phyloP scores from a whole-genome alignment of 2,329 filamentous ascomycete genomes.

The Penicillium sp. region DNA sequence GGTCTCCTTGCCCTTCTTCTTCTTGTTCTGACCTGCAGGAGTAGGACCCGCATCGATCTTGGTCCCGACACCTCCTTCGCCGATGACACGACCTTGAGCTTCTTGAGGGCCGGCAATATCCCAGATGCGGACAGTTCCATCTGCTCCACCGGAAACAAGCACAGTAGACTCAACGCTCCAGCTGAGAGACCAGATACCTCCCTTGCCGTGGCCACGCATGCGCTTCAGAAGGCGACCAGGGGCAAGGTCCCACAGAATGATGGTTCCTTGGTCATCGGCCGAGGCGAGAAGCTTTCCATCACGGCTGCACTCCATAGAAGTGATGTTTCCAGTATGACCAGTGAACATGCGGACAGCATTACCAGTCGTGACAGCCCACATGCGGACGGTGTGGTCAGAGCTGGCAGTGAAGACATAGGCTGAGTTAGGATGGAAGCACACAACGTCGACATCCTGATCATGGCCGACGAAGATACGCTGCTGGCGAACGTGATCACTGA shows the following conservation, averaged over 20 bases:
- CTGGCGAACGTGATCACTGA: conserved; percentile 87
- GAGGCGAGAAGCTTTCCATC: conserved; percentile 90
- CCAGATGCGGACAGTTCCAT: conserved; percentile 92
- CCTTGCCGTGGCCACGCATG: conserved; percentile 89
- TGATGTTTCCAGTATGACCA: conserved; percentile 86
- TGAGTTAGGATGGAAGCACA: conserved; percentile 94
- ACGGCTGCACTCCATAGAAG: conserved; percentile 78
- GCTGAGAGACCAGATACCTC: conserved; percentile 88
- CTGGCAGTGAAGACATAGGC: conserved; percentile 92
- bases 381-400: conserved; percentile 88
- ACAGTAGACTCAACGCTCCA: conserved; percentile 93
- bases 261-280: conserved; percentile 83
- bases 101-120: conserved; percentile 74
- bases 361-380: conserved; percentile 93
- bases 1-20: conserved; percentile 84
- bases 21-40: conserved; percentile 44
- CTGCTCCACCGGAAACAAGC: conserved; percentile 84
- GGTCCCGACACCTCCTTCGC: conserved; percentile 50
- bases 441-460: conserved; percentile 84
- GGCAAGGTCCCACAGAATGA: conserved; percentile 92
- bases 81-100: conserved; percentile 52
- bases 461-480: conserved; percentile 88
- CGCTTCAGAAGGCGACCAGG: conserved; percentile 85
- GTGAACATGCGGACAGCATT: conserved; percentile 88
- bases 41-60: conserved; percentile 57